Evolutionary conservation across 78 protist genomes (phyloP).

Genomic region (Protostelium mycophagum): DNA sequence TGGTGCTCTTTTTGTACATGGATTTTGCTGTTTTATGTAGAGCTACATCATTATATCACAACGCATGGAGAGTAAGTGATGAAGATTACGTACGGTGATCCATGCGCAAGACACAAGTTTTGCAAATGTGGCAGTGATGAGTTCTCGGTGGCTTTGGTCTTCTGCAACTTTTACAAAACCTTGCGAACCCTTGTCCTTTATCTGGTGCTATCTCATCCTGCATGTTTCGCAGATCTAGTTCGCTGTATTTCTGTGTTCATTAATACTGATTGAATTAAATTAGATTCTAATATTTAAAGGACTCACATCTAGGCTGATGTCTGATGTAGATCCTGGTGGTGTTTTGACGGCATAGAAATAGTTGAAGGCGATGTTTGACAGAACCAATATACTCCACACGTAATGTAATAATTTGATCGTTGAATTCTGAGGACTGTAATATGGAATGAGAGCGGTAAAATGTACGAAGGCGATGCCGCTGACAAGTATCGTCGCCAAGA

Average conservation of each 20-base stretch:
- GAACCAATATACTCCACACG: background rate
- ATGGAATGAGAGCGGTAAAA: background rate
- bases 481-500: background rate
- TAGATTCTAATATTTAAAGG: background rate
- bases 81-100: conserved; percentile 69
- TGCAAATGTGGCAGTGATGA: conserved; percentile 80
- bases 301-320: background rate
- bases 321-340: conserved; percentile 43
- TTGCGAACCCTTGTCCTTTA: conserved; percentile 13
- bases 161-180: conserved; percentile 34
- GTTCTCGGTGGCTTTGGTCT: conserved; percentile 58
- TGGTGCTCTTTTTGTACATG: background rate
- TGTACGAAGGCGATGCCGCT: background rate
- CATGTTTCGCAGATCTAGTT: conserved; percentile 9
- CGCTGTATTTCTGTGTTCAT: background rate
- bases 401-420: background rate
- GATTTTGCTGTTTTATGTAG: background rate
- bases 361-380: conserved; percentile 35
- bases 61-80: conserved; percentile 14
- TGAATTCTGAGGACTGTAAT: background rate
- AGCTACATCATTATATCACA: conserved; percentile 67
- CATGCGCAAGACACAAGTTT: conserved; percentile 46
- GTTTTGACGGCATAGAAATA: conserved; percentile 19
- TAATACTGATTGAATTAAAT: background rate
- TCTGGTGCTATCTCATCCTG: background rate